Base-by-base conservation (phyloP, 306 rosid genomes). In the Mimosa bimucronata region DNA sequence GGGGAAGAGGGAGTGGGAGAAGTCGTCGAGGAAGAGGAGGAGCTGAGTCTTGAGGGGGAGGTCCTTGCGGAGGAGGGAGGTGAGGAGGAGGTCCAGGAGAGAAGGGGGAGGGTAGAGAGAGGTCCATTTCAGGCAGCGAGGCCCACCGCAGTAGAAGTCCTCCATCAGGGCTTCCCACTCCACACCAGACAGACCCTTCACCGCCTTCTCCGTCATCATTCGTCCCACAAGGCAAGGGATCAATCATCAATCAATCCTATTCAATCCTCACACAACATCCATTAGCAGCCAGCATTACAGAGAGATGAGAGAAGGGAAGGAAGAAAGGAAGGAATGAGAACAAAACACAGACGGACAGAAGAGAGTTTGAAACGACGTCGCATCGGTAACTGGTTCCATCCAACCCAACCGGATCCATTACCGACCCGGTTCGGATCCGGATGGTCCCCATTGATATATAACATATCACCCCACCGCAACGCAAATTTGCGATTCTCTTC, bases 91-190 rank as follows among this genome's bases (percentile, higher is more conserved):
- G 79, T 95, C 98, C 77, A 86, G 37, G 48, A 91, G 79, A 42
- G 87, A 76, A 19, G 90, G 82, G 45, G 69, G 11, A 23, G 94
- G 37, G 69, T 81, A 81, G 1, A 86, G 76, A 19, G 93, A 79
- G 53, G 71, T 85, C 92, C 92, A 91, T 77, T 82, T 87, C 29
- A 77, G 71, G 38, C 83, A 81, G 53, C 94, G 92, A 3, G 82
- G 66, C 34, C 88, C 89, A 73, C 94, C 93, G 88, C 9, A 66
- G 44, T 91, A 97, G 87, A 95, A 95, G 55, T 95, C 97, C 6
- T 92, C 98, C 42, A 95, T 88, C 48, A 95, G 75, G 19, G 84
- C 46, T 83, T 95, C 98, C 97, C 98, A 95, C 14, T 95, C 98
- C 9, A 85, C 94, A 45, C 75, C 75, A 14, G 97, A 83, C 45